A percentile compares a stretch with the other conserved stretches of the same genome.
phyloP scores from a whole-genome alignment of 2,329 filamentous ascomycete genomes.

The Aspergillus latus region DNA sequence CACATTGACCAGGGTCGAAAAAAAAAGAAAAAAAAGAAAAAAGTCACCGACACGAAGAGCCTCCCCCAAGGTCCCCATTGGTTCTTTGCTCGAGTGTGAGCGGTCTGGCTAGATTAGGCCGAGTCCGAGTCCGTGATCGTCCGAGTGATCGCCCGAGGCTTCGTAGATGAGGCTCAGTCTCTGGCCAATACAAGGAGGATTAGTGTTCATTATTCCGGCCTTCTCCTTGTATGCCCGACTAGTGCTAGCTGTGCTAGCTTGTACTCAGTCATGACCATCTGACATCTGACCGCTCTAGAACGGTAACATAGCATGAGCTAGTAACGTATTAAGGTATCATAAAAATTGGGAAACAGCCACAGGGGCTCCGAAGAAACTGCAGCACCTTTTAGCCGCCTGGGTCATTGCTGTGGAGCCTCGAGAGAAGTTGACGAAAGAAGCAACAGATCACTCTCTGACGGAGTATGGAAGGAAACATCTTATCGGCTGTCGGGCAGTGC shows the following conservation, averaged over 20 bases:
- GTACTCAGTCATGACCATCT: too few species aligned
- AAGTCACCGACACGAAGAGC: slow-evolving; percentile 9
- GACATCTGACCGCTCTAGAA: background rate
- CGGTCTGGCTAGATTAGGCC: slow-evolving; percentile 3
- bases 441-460: background rate
- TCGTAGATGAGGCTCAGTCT: background rate
- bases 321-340: background rate
- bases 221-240: background rate
- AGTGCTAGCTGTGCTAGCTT: background rate
- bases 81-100: background rate
- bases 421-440: background rate
- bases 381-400: background rate
- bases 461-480: background rate
- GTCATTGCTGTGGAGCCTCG: background rate
- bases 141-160: background rate
- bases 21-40: background rate
- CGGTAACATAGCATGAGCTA: background rate
- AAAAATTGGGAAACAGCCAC: background rate
- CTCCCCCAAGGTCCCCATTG: slow-evolving; percentile 6
- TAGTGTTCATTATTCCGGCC: background rate
- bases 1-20: too few species aligned
- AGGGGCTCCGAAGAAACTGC: background rate
- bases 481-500: too few species aligned
- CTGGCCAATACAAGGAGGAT: slow-evolving; percentile 1
- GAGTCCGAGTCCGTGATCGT: background rate